Conservation (phyloP, 768 basidiomycete species). For the Hortiboletus flavorubellus region DNA sequence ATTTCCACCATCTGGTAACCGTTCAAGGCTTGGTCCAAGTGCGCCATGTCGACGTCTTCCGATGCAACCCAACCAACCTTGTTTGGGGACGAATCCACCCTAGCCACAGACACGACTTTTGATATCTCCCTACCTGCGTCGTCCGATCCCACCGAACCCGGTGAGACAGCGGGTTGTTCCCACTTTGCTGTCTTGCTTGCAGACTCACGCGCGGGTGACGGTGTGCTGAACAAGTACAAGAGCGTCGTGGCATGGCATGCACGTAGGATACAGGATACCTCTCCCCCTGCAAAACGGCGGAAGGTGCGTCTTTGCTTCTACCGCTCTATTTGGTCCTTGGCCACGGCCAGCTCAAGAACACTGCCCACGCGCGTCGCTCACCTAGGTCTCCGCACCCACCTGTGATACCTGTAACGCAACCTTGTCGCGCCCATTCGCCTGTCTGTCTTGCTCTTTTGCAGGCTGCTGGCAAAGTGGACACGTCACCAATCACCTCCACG, state of each 20-base stretch:
- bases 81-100: slow-evolving; percentile 25
- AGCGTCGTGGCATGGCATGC: slow-evolving; percentile 55
- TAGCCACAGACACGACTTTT: slow-evolving; percentile 9
- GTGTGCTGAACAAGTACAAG: slow-evolving; percentile 49
- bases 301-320: slow-evolving; percentile 44
- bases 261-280: slow-evolving; percentile 42
- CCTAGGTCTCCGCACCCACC: slow-evolving; percentile 53
- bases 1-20: not conserved
- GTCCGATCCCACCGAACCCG: too few relatives aligned
- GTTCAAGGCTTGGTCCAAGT: not conserved
- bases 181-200: slow-evolving; percentile 42
- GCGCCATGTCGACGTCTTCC: slow-evolving; percentile 30
- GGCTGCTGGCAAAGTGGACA: slow-evolving; percentile 72
- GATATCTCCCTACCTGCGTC: slow-evolving; percentile 7
- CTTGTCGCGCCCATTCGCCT: slow-evolving; percentile 65
- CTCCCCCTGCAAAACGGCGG: slow-evolving; percentile 55
- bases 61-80: slow-evolving; percentile 28
- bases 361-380: not conserved
- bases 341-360: not conserved
- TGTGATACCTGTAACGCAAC: slow-evolving; percentile 59
- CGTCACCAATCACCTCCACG: slow-evolving; percentile 52
- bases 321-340: not conserved
- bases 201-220: slow-evolving; percentile 27
- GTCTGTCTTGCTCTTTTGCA: slow-evolving; percentile 64
- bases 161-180: slow-evolving; percentile 25